Evolutionary conservation across 179 eudicot species (phyloP).

Genomic region (Pouteria campechiana): DNA sequence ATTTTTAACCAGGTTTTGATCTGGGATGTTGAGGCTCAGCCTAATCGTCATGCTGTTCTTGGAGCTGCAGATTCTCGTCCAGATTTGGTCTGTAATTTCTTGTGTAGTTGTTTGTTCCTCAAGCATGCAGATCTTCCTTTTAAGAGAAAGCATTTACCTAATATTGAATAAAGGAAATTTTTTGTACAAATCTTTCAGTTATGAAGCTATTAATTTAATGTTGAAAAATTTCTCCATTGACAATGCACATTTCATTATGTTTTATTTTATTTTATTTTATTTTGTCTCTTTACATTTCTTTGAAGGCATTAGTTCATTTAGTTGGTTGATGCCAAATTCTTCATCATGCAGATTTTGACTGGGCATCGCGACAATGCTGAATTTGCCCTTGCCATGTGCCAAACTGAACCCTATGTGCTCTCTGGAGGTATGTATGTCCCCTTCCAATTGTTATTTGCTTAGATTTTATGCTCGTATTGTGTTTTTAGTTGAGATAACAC

Average conservation of each 20-base stretch:
- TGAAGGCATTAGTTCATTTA: no score
- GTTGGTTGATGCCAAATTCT: background rate
- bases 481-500: no score
- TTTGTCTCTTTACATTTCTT: no score
- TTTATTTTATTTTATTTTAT: no score
- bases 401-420: constrained; percentile 79
- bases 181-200: no score
- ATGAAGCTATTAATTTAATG: no score
- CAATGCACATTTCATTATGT: no score
- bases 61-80: constrained; percentile 87
- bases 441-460: background rate
- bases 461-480: no score
- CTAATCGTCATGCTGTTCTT: constrained; percentile 80
- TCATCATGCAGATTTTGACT: constrained; percentile 48
- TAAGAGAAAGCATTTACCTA: no score
- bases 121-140: background rate
- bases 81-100: constrained; percentile 51
- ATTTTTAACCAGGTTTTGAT: constrained; percentile 50
- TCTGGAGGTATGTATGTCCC: constrained; percentile 61
- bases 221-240: no score
- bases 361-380: constrained; percentile 94
- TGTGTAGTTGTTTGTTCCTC: background rate
- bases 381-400: constrained; percentile 91
- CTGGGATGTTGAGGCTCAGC: constrained; percentile 94
- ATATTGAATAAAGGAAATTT: no score